These are phyloP conservation scores for Plasmodium coatneyi DNA, from an alignment of 169 alveolate species.

Conservation along the genomic window DNA sequence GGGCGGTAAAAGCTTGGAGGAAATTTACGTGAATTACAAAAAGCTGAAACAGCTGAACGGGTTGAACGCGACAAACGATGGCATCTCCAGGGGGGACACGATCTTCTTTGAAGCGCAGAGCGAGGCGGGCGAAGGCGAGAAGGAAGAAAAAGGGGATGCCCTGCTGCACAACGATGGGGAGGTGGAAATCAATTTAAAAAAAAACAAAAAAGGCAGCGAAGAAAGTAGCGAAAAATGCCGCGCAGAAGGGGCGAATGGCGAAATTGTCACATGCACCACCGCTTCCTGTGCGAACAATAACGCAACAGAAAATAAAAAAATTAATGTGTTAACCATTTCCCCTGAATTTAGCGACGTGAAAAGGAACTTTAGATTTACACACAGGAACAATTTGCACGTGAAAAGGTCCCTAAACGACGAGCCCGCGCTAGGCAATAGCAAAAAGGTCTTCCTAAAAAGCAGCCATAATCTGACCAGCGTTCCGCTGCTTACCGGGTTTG, in stretches of 20 bases:
- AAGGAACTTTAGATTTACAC: slow-evolving; percentile 1
- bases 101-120: slow-evolving; percentile 41
- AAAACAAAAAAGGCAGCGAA: slow-evolving; percentile 43
- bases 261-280: not conserved
- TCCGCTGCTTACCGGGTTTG: not conserved
- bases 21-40: slow-evolving; percentile 25
- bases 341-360: slow-evolving; percentile 11
- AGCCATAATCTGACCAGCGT: not conserved
- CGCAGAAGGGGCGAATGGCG: slow-evolving; percentile 1
- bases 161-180: slow-evolving; percentile 8
- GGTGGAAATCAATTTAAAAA: slow-evolving; percentile 30
- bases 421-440: not conserved
- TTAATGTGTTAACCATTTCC: not conserved
- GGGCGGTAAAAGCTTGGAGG: slow-evolving; percentile 27
- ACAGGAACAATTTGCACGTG: not conserved
- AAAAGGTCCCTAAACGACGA: not conserved
- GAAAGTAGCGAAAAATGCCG: not conserved
- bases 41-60: slow-evolving; percentile 5
- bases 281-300: slow-evolving; percentile 1
- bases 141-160: not conserved
- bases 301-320: slow-evolving; percentile 13
- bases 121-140: slow-evolving; percentile 12
- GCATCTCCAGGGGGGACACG: not conserved
- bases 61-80: not conserved
- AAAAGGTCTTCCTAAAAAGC: not conserved